Evolutionary conservation across 495 filamentous ascomycete species (phyloP).

Genomic region (Hypoxylon rickii): DNA sequence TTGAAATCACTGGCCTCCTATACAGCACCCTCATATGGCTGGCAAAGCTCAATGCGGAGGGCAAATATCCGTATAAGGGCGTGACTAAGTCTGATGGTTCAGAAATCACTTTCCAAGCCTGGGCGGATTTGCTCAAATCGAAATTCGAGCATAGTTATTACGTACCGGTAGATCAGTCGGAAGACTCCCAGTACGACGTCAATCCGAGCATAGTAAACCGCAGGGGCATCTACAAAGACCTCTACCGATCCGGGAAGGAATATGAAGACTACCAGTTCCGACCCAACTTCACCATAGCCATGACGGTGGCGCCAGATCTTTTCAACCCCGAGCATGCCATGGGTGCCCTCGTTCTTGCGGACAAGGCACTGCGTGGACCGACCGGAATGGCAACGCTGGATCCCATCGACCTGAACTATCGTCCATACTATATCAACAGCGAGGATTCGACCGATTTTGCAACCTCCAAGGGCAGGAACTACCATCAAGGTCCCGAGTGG

Average conservation of each 20-base stretch:
- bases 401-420: constrained; percentile 87
- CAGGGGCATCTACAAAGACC: constrained; percentile 96
- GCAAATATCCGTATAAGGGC: constrained; percentile 70
- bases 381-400: constrained; percentile 96
- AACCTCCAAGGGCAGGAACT: constrained; percentile 91
- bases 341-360: constrained; percentile 74
- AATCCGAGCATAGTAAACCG: constrained; percentile 80
- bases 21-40: constrained; percentile 91
- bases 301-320: constrained; percentile 88
- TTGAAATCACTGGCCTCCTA: constrained; percentile 91
- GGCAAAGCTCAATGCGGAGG: constrained; percentile 62
- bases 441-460: constrained; percentile 89
- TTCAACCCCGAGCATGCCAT: constrained; percentile 81
- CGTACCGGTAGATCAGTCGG: constrained; percentile 67
- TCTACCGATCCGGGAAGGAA: constrained; percentile 88
- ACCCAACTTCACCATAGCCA: constrained; percentile 92
- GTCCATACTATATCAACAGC: constrained; percentile 90
- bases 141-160: constrained; percentile 94
- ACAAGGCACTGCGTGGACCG: constrained; percentile 78
- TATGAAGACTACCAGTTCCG: constrained; percentile 98
- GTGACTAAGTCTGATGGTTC: constrained; percentile 65
- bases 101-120: constrained; percentile 73
- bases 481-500: constrained; percentile 99
- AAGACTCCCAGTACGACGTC: constrained; percentile 78
- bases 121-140: constrained; percentile 78